phyloP scores from a whole-genome alignment of 805 yeast species.

The Suhomyces pyralidae region DNA sequence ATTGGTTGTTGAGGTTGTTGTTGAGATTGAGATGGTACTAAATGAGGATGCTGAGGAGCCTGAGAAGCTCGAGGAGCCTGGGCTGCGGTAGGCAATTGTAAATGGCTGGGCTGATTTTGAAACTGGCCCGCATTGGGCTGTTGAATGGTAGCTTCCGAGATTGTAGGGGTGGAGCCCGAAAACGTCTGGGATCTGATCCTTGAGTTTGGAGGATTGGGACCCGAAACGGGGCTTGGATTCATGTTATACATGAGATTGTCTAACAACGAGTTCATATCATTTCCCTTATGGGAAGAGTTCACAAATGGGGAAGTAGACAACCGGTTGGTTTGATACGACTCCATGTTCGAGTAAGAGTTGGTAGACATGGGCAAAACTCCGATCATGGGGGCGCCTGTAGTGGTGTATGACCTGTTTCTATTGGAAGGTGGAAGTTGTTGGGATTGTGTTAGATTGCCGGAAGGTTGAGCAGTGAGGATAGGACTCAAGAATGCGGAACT shows the following conservation, averaged over 20 bases:
- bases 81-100: background rate
- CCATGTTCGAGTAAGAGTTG: slow-evolving; percentile 7
- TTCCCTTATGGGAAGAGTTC: slow-evolving; percentile 16
- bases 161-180: slow-evolving; percentile 32
- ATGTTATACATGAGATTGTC: slow-evolving; percentile 32
- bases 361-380: slow-evolving; percentile 11
- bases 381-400: slow-evolving; percentile 29
- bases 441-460: slow-evolving; percentile 5
- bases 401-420: slow-evolving; percentile 52
- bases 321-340: slow-evolving; percentile 14
- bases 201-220: slow-evolving; percentile 7
- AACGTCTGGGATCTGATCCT: slow-evolving; percentile 42
- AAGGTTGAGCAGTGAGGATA: slow-evolving; percentile 16
- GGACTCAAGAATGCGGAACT: slow-evolving; percentile 18
- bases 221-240: slow-evolving; percentile 8
- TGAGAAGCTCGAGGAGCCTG: slow-evolving; percentile 1
- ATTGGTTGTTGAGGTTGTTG: slow-evolving; percentile 5
- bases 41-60: slow-evolving; percentile 4
- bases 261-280: slow-evolving; percentile 27
- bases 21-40: background rate
- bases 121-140: slow-evolving; percentile 4
- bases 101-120: slow-evolving; percentile 13
- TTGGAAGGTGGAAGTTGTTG: slow-evolving; percentile 2
- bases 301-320: slow-evolving; percentile 24
- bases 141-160: slow-evolving; percentile 15